Evolutionary conservation across 2,329 filamentous ascomycete genomes (phyloP), one percentile per base, ranked within the genome.

Genomic region (Ophiostoma ips): DNA sequence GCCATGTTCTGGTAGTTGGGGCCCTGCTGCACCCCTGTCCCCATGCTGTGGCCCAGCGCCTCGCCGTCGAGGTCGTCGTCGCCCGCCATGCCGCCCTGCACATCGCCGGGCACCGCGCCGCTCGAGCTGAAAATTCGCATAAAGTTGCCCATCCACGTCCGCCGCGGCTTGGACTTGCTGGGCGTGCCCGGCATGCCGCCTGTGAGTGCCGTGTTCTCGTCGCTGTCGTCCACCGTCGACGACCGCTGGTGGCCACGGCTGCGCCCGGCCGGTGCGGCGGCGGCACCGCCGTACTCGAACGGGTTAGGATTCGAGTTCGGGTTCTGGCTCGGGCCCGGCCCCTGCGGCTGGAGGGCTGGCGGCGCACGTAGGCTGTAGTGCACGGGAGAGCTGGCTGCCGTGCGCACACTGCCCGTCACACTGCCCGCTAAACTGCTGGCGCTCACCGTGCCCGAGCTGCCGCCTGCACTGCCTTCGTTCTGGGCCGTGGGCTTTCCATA

Each of bases 141-240:
- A 18, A 88, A 63, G 45, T 78, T 84, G 19, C 83, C 83, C 11
- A 88, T 67, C 79, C 82, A 86, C 21, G 74, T 75, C n/a, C 72
- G 67, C 4, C 71, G 64, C 56, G 71, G 67, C 59, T 77, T 80
- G 12, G 59, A 66, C 66, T 81, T 73, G 60, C 76, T 77, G 18
- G 80, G 71, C 48, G 75, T 77, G 0, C 75, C 69, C 1, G 73
- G 37, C 2, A 51, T 68, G 49, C 75, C 76, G 0, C 75, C 69
- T 2, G 73, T 41, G 3, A 52, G 68, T n/a, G 61, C 50, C 16
- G 58, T 54, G 9, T 58, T 56, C 7, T 62, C 58, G 15, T 61
- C 57, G 24, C 40, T 24, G 12, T 30, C 21, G 10, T 43, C 40
- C 5, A 43, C 13, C 8, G 40, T 43, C 4, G 28, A 15, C 15